Conservation (phyloP, 148 eudicot species). For the Cornus controversa region DNA sequence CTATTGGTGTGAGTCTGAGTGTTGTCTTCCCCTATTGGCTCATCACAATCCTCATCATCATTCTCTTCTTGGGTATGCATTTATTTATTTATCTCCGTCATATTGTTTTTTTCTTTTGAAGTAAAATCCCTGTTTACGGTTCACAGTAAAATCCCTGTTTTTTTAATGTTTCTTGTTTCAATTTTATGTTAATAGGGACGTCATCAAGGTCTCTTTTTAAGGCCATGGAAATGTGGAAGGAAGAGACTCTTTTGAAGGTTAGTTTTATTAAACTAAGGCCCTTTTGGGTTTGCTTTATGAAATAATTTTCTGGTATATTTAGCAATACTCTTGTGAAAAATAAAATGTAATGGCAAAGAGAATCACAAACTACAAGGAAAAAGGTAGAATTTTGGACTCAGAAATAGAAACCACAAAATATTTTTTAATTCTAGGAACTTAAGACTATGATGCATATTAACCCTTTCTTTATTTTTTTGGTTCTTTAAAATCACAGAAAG, state of each 20-base stretch:
- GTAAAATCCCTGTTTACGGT: not conserved
- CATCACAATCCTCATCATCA: conserved; percentile 87
- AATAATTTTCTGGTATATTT: not conserved
- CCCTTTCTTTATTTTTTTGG: not conserved
- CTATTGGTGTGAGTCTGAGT: conserved; percentile 84
- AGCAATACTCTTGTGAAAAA: not conserved
- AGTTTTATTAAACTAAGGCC: not conserved
- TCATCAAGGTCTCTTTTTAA: conserved; percentile 80
- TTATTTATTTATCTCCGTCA: not conserved
- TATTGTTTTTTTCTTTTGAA: not conserved
- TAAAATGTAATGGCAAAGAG: not conserved
- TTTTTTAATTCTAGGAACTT: not conserved
- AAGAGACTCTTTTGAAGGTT: conserved; percentile 82
- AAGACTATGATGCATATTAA: too few relatives aligned
- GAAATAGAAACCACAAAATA: not conserved
- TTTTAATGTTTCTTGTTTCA: not conserved
- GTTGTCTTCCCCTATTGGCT: conserved; percentile 99
- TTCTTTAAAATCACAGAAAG: conserved; percentile 50
- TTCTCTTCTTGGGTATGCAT: conserved; percentile 73
- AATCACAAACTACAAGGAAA: too few relatives aligned
- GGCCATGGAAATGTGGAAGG: conserved; percentile 94
- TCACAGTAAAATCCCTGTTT: not conserved
- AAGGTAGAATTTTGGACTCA: not conserved
- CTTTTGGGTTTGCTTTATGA: not conserved
- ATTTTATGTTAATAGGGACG: conserved; percentile 52